These are phyloP conservation scores for Nicotiana sylvestris DNA, from an alignment of 257 asterid genomes.

Conservation along the genomic window DNA sequence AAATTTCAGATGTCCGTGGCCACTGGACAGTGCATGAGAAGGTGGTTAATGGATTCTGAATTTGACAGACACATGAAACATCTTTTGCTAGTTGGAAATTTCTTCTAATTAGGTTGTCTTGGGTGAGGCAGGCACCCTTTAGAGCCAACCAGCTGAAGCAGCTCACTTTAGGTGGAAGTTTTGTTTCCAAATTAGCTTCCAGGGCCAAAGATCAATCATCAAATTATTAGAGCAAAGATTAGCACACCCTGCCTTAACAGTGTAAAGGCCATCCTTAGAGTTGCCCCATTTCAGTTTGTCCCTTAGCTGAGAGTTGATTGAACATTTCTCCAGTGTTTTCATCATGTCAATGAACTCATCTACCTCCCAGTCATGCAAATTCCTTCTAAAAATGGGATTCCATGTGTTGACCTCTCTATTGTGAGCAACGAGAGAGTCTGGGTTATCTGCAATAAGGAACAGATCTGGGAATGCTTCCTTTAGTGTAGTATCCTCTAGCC, in stretches of 20 bases:
- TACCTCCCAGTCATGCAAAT: not conserved
- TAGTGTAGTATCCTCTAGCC: not conserved
- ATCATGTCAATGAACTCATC: not conserved
- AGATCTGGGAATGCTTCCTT: not conserved
- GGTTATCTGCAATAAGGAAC: not conserved
- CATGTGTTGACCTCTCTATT: not conserved
- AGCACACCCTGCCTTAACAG: not conserved
- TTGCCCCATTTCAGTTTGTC: not conserved
- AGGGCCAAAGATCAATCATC: not conserved
- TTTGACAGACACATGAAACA: not conserved
- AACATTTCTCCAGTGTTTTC: not conserved
- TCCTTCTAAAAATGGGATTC: not conserved
- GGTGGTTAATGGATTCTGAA: not conserved
- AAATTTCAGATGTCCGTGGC: not conserved
- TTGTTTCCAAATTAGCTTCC: not conserved
- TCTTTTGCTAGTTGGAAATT: not conserved
- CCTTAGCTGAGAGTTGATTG: not conserved
- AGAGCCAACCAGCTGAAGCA: not conserved
- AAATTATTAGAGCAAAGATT: not conserved
- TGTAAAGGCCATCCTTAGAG: not conserved
- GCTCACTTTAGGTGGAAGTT: not conserved
- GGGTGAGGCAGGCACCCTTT: not conserved
- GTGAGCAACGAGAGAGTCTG: not conserved
- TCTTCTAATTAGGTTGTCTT: not conserved
- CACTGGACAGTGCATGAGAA: not conserved